Evolutionary conservation across 768 basidiomycete species (phyloP), one percentile per base, ranked within the genome.

Genomic region (Phaeotremella skinneri): DNA sequence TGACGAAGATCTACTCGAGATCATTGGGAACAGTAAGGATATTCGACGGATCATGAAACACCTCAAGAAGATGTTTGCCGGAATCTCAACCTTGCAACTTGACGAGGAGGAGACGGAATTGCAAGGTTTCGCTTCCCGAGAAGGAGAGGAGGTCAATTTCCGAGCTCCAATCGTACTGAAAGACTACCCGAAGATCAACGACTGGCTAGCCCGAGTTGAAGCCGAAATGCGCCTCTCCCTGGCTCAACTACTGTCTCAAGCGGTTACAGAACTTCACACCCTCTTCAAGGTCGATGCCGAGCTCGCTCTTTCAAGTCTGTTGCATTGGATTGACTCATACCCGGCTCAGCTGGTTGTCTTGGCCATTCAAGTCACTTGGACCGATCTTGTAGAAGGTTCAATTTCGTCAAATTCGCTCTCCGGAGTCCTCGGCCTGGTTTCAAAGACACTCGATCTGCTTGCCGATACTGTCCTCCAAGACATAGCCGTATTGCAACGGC

Each of bases 51-150:
- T 98, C 78, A 91, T 96, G 90, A 99, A 99, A 69, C 96, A 98
- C 79, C 82, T 99, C 59, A 98, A 97, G 82, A 99, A 99, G 83
- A 99, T 99, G 96, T 99, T 99, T 78, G 96, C 96, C 21, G 96
- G 96, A 26, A 87, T 99, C 37, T 87, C 91, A 1, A 92, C 91
- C 0, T 82, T 98, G 66, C 82, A 80, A 67, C 82, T 98, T 26
- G 90, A 96, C 73, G 69, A 74, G 21, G 66, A 69, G 11, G 90
- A 91, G 17, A 91, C 92, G 48, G 75, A 89, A 62, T 93, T 98
- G 56, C 86, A 87, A 63, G 92, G 90, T 52, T 94, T 98, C 87
- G 85, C 90, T 13, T 98, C 96, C 0, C 82, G 91, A 58, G 96
- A 99, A 75, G 96, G 94, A 41, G 96, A 99, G 77, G 88, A 92